Conservation (phyloP, 2,329 filamentous ascomycete genomes). For the Exophiala aquamarina region DNA sequence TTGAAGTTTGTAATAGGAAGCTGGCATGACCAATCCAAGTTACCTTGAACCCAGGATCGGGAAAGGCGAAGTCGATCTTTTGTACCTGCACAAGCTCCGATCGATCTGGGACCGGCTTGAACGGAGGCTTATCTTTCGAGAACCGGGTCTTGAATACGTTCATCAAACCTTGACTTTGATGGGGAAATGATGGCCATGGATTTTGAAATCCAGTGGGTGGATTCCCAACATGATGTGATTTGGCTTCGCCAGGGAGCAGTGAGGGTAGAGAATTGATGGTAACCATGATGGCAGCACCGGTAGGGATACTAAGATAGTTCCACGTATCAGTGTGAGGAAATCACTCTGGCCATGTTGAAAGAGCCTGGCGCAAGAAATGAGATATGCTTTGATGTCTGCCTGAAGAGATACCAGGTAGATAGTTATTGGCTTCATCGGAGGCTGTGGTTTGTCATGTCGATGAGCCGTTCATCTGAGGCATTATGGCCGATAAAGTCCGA, state of each 20-base stretch:
- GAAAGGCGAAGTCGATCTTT: constrained; percentile 23
- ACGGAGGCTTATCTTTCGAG: constrained; percentile 26
- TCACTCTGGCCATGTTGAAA: too few species aligned
- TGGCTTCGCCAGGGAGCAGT: constrained; percentile 17
- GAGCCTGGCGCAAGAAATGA: too few species aligned
- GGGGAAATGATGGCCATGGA: constrained; percentile 46
- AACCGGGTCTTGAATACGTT: constrained; percentile 36
- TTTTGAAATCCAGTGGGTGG: constrained; percentile 50
- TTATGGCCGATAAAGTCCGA: too few species aligned
- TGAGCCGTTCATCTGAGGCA: too few species aligned
- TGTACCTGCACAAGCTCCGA: constrained; percentile 43
- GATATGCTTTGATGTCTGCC: too few species aligned
- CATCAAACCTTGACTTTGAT: constrained; percentile 23
- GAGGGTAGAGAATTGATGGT: constrained; percentile 11
- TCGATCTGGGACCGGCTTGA: constrained; percentile 46
- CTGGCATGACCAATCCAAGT: constrained; percentile 55
- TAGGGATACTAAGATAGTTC: too few species aligned
- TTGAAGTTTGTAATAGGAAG: constrained; percentile 46
- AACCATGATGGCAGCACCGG: constrained; percentile 3
- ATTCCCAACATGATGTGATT: constrained; percentile 42
- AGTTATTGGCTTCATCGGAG: too few species aligned
- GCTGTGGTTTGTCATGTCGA: too few species aligned
- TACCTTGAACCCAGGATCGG: constrained; percentile 37
- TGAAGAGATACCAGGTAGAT: too few species aligned
- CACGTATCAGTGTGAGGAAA: too few species aligned